Percentiles rank a stretch among this genome's conserved stretches.
These are phyloP conservation scores for Cyberlindnera mississippiensis DNA, from an alignment of 805 yeast genomes.

Conservation along the genomic window DNA sequence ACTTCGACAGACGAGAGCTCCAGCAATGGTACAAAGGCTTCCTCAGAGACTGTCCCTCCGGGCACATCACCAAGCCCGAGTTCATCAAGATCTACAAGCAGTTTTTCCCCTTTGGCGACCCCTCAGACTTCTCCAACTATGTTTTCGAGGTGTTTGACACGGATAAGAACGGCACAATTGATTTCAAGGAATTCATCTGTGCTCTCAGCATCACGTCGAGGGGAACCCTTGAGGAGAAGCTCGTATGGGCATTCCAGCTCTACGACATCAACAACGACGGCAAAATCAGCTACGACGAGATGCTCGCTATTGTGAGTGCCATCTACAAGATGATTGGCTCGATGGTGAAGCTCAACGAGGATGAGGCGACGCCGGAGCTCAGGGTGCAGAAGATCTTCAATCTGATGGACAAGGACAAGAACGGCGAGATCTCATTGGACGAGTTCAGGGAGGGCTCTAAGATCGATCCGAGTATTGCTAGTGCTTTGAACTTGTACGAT, in stretches of 20 bases:
- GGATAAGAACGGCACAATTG: constrained; percentile 75
- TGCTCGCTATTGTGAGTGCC: constrained; percentile 73
- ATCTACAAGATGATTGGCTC: constrained; percentile 95
- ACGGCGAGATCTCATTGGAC: constrained; percentile 68
- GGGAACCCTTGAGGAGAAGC: constrained; percentile 79
- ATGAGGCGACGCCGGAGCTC: constrained; percentile 87
- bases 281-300: constrained; percentile 67
- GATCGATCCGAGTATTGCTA: constrained; percentile 69
- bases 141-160: constrained; percentile 87
- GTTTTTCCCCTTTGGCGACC: constrained; percentile 98
- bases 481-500: constrained; percentile 75
- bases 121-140: constrained; percentile 82
- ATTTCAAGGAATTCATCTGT: constrained; percentile 87
- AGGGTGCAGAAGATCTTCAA: constrained; percentile 79
- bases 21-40: constrained; percentile 99
- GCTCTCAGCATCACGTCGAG: constrained; percentile 85
- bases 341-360: constrained; percentile 84
- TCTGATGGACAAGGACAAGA: constrained; percentile 64
- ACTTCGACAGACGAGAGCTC: constrained; percentile 87
- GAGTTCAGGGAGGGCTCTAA: constrained; percentile 83
- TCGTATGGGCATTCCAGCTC: constrained; percentile 84
- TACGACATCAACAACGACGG: constrained; percentile 86
- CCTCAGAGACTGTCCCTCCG: constrained; percentile 87
- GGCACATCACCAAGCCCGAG: constrained; percentile 81
- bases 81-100: constrained; percentile 91